Base-by-base conservation (phyloP, 2,329 filamentous ascomycete species). In the Leptographium wingfieldii region DNA sequence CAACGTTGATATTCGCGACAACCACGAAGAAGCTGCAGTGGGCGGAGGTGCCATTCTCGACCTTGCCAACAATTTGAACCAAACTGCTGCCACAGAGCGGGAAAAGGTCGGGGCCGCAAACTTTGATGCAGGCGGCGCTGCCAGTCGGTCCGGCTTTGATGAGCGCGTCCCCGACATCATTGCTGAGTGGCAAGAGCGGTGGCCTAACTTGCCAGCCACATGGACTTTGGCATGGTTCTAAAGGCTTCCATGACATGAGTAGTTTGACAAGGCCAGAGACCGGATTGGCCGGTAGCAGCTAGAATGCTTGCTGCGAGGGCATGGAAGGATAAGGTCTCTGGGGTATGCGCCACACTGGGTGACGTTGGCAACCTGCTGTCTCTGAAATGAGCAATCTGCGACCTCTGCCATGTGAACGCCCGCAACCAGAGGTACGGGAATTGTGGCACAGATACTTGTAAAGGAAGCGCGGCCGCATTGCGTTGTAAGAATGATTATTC, bases 1-100 rank as follows among this genome's bases (percentile, higher is more conserved):
- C 77, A 99, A 99, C 68, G 87, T 99, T 59, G 94, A 99, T 71
- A 99, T 99, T 69, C 92, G 88, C 72, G 94, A 99, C 74, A 99
- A 97, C 69, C 94, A 97, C 69, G 92, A 99, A 71, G 94, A 99
- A 73, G 94, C 94, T 0, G 79, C 92, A 27, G 82, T 96, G 2
- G 94, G 94, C 11, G 94, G 94, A 1, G 84, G 87, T 66, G 94
- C 90, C 53, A 99, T 99, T 61, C 79, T 97, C 46, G 94, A 99
- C 69, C 79, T 99, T 43, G 94, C 94, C 0, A 83, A 92, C 68
- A 84, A 84, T 38, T 75, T 99, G 62, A 97, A 97, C 69, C 81
- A 83, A 22, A 88, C 84, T 0, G 94, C 94, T 0, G 78, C 74
- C 33, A 85, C 92, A 69, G 92, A 96, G 73, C 79, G 90, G 60